Evolutionary conservation across 2,329 filamentous ascomycete genomes (phyloP), one percentile per base, ranked within the genome.

Genomic region (Botryotinia globosa): DNA sequence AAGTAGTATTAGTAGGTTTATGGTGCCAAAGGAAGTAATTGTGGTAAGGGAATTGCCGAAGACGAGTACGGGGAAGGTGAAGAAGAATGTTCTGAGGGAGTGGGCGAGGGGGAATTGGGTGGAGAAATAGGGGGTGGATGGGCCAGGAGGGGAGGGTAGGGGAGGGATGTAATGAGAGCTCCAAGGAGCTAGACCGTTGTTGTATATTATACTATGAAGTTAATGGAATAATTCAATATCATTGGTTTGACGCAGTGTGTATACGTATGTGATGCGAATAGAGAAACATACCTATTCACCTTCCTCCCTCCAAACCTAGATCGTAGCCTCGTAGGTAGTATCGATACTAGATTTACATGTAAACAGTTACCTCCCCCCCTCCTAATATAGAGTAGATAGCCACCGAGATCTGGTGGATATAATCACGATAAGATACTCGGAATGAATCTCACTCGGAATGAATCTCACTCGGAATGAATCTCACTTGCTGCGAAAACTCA

Each of bases 21-120:
- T 98, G 96, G 90, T 92, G 22, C 89, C 89, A 39, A 82, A 87
- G 58, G 89, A 91, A 80, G 87, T 91, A 0, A 93, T 97, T 81
- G 85, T 98, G 61, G 89, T 99, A n/a, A 77, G 84, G 9, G 94
- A 98, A 82, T 85, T 99, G 76, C 96, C 96, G 16, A 99, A 99
- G 87, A 99, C 96, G 42, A 96, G 92, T 82, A 99, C 96, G 0
- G 96, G 96, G 4, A 99, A 99, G 87, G 87, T 98, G 74, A 91
- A 94, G 87, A 99, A 99, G 89, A 98, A 97, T 79, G 89, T 97
- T 10, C 82, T 99, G 72, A 85, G 96, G 74, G 91, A 93, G 77
- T 80, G 79, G 79, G 77, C 77, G 56, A 77, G 75, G 74, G 77
- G 78, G 14, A 75, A 78, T 75, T 77, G 76, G 74, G 74, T 72